These are phyloP conservation scores for Hemisphaericaspora nanyangensis DNA, from an alignment of 805 yeast species.

Conservation along the genomic window DNA sequence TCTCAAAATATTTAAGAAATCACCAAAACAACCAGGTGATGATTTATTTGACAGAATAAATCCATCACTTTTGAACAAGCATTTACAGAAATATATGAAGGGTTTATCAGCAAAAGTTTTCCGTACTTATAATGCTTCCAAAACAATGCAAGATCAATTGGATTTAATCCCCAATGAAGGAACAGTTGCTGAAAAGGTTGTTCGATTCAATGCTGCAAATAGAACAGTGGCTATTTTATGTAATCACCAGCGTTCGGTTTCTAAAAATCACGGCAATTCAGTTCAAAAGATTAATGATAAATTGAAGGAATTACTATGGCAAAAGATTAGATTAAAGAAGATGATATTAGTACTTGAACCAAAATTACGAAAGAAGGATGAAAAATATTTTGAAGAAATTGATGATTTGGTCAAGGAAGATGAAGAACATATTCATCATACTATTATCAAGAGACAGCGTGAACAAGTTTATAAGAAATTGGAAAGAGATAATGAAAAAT, in stretches of 20 bases:
- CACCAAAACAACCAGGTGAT: conserved; percentile 89
- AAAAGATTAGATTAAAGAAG: conserved; percentile 66
- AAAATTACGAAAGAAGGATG: conserved; percentile 44
- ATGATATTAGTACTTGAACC: conserved; percentile 68
- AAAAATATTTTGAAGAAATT: conserved; percentile 62
- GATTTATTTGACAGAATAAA: conserved; percentile 87
- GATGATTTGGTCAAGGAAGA: conserved; percentile 66
- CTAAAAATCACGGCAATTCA: conserved; percentile 77
- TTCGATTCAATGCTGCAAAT: conserved; percentile 89
- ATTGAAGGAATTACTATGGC: conserved; percentile 81
- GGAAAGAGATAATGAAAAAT: conserved; percentile 73
- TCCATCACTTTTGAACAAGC: conserved; percentile 78
- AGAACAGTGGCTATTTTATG: conserved; percentile 93
- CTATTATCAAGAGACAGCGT: conserved; percentile 59
- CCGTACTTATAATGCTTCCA: conserved; percentile 95
- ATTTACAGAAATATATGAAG: conserved; percentile 83
- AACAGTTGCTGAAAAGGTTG: conserved; percentile 80
- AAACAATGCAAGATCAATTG: conserved; percentile 93
- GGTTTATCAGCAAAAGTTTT: conserved; percentile 95
- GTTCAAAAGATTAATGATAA: conserved; percentile 76
- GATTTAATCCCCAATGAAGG: conserved; percentile 85
- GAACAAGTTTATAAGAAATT: conserved; percentile 65
- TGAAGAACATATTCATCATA: conserved; percentile 52
- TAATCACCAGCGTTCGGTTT: conserved; percentile 93
- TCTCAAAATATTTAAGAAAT: conserved; percentile 78